Evolutionary conservation across 805 yeast species (phyloP).

Genomic region (Nakazawaea wyomingensis): DNA sequence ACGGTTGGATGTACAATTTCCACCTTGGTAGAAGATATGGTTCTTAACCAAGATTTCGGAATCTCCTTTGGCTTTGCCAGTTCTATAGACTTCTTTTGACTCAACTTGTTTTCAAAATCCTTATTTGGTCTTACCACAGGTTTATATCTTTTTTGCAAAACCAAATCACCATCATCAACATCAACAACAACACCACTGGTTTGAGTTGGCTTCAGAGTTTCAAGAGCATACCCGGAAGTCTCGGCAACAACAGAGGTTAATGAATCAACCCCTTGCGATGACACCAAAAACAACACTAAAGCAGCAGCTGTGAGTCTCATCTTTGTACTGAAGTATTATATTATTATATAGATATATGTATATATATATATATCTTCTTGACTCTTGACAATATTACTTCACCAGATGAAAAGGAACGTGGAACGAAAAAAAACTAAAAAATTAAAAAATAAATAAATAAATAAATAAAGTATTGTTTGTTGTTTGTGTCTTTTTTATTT

Average conservation of each 20-base stretch:
- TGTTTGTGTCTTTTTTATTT: no score
- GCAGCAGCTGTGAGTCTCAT: background rate
- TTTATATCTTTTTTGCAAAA: slow-evolving; percentile 8
- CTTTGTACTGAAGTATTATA: background rate
- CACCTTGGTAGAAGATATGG: slow-evolving; percentile 47
- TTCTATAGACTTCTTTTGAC: slow-evolving; percentile 7
- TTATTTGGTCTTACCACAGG: slow-evolving; percentile 7
- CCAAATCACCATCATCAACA: background rate
- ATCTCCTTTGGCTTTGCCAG: slow-evolving; percentile 24
- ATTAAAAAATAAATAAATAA: no score
- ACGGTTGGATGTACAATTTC: slow-evolving; percentile 66
- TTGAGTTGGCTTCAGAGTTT: background rate
- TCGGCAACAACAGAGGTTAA: background rate
- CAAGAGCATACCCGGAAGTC: slow-evolving; percentile 1
- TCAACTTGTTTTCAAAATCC: slow-evolving; percentile 8
- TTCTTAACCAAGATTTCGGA: slow-evolving; percentile 68
- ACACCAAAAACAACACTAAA: background rate
- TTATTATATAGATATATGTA: background rate
- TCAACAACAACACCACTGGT: background rate
- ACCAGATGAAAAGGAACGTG: no score
- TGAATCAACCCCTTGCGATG: background rate
- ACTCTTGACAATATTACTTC: no score
- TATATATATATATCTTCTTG: no score
- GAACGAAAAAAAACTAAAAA: no score
- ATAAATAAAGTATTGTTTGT: no score